Evolutionary conservation across 2,329 filamentous ascomycete species (phyloP).

Genomic region (Neonectria coccinea): DNA sequence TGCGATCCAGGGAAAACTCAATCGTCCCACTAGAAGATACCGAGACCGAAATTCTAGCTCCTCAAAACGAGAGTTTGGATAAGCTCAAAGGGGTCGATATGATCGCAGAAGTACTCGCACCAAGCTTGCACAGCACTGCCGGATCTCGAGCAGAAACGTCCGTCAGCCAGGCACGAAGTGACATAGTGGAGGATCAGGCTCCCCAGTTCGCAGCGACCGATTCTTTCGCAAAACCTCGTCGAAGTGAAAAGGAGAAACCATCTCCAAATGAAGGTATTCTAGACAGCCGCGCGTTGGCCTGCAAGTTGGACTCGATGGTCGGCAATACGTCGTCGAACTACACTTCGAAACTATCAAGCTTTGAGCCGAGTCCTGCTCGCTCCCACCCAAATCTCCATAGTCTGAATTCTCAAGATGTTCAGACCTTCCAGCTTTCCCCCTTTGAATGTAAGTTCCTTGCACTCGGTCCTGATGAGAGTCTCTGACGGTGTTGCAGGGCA

Average conservation of each 20-base stretch:
- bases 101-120: not conserved
- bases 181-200: not conserved
- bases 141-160: not conserved
- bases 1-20: conserved; percentile 46
- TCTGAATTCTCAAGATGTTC: conserved; percentile 49
- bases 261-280: conserved; percentile 12
- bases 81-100: not conserved
- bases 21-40: conserved; percentile 30
- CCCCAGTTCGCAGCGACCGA: not conserved
- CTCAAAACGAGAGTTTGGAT: not conserved
- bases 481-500: conserved; percentile 36
- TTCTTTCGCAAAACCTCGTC: not conserved
- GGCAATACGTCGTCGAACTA: conserved; percentile 50
- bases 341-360: conserved; percentile 49
- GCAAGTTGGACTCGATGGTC: conserved; percentile 30
- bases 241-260: not conserved
- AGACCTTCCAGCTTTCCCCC: conserved; percentile 52
- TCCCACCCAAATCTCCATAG: conserved; percentile 45
- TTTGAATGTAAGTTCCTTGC: conserved; percentile 47
- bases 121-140: conserved; percentile 2
- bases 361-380: conserved; percentile 49
- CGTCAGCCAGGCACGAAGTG: not conserved
- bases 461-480: not conserved
- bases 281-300: conserved; percentile 29
- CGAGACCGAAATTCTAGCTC: conserved; percentile 1